A percentile compares a stretch with the other conserved stretches of the same genome.
phyloP scores from a whole-genome alignment of 2,329 filamentous ascomycete species.

The Aureobasidium pullulans region DNA sequence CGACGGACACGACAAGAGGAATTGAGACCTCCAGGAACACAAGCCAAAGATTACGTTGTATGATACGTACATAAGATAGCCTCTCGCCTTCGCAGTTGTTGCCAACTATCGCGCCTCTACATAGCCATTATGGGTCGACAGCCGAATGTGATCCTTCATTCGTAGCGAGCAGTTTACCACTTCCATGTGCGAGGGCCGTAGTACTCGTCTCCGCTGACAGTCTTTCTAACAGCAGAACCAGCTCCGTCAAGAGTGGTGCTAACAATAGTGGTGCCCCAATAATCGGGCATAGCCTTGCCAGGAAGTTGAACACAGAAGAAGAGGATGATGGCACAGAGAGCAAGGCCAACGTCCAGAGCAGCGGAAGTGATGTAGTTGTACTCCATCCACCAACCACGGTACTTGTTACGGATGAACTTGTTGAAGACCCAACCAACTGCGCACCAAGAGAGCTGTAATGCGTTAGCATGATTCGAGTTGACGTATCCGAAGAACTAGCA shows the following conservation, averaged over 20 bases:
- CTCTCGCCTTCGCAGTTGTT: too few relatives aligned
- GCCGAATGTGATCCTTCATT: too few relatives aligned
- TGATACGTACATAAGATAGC: background rate
- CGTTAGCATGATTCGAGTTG: too few relatives aligned
- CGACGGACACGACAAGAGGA: too few relatives aligned
- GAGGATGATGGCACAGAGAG: conserved; percentile 75
- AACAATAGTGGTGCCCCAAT: conserved; percentile 76
- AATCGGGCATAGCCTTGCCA: conserved; percentile 63
- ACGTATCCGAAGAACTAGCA: too few relatives aligned
- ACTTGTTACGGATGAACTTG: conserved; percentile 60
- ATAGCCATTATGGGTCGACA: background rate
- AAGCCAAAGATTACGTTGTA: background rate
- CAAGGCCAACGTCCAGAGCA: conserved; percentile 73
- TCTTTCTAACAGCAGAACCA: conserved; percentile 21
- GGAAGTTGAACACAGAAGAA: conserved; percentile 83
- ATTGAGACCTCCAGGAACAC: background rate
- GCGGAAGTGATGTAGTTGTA: conserved; percentile 87
- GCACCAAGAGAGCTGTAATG: conserved; percentile 55
- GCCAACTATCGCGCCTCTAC: background rate
- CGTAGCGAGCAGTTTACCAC: conserved; percentile 9
- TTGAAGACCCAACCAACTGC: conserved; percentile 83
- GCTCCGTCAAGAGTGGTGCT: conserved; percentile 16
- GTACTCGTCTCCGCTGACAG: conserved; percentile 53
- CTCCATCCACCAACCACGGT: conserved; percentile 75
- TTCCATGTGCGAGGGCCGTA: conserved; percentile 51